Evolutionary conservation across 345 rosid species (phyloP), one percentile per base, ranked within the genome.

Genomic region (Corchorus olitorius): DNA sequence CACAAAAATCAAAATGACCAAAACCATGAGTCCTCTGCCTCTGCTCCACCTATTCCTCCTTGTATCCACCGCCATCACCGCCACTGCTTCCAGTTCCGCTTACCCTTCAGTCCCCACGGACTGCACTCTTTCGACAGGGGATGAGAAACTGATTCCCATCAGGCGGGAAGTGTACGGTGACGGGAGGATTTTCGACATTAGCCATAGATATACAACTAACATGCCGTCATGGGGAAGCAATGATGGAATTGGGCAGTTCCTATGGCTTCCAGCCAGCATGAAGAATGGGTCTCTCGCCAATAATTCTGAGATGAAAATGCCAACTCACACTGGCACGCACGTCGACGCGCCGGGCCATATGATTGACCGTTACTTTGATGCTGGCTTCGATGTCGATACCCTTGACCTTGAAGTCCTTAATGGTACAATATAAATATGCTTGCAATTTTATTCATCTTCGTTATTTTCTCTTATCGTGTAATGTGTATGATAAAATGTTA

Each of bases 321-420:
- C 93, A 0, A 66, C 90, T 1, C 98, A 94, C 75, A 85, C 98
- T 6, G 98, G 98, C 12, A 93, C 98, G 16, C 98, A 94, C 55
- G 97, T 94, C 49, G 98, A 94, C 53, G 88, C 99, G 0, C 98
- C 98, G 1, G 97, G 98, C 0, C 99, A 94, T 41, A 82, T 94
- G 52, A 89, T 83, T 17, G 96, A 91, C 59, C 81, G 87, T 34
- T 94, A 91, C 78, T 93, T 83, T 45, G 97, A 94, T 48, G 96
- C 98, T 20, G 96, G 97, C 0, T 94, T 86, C 20, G 99, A 94
- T 80, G 90, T 91, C 4, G 98, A 93, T 64, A 88, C 99, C 6
- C 99, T 94, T 33, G 97, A 94, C 78, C 88, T 91, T 75, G 86
- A 79, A 65, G 86, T 87, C 8, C 87, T 90, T 6, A 92, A 92